A percentile compares a stretch with the other conserved stretches of the same genome.
Evolutionary conservation across 1,284 basidiomycete genomes (phyloP).

Genomic region (Cerrena zonata): DNA sequence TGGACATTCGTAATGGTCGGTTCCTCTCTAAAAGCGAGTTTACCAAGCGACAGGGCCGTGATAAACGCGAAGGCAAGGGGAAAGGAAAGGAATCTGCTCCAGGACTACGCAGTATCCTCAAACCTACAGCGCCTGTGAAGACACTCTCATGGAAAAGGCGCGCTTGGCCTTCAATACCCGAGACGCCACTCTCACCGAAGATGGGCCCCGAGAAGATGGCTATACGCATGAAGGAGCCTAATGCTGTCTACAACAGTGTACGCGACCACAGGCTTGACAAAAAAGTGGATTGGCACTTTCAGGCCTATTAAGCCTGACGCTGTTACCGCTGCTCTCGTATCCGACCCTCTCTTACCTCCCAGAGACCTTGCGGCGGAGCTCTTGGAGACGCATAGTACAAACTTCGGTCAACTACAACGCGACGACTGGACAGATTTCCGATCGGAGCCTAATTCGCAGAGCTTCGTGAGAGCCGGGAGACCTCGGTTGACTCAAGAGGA

Average conservation of each 20-base stretch:
- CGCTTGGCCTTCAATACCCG: slow-evolving; percentile 5
- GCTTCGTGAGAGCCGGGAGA: too few species aligned
- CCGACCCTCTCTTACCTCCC: too few species aligned
- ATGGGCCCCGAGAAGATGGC: neutral
- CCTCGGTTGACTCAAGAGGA: too few species aligned
- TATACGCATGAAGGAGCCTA: neutral
- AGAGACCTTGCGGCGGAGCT: too few species aligned
- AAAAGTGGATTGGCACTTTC: too few species aligned
- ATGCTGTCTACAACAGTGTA: neutral
- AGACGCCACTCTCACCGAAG: neutral
- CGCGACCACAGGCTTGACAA: neutral
- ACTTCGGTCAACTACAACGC: too few species aligned
- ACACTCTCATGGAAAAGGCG: slow-evolving; percentile 12
- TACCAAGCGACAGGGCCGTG: neutral
- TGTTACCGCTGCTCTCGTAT: neutral
- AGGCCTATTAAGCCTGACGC: too few species aligned
- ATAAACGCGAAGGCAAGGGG: neutral
- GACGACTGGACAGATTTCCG: too few species aligned
- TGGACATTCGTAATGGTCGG: neutral
- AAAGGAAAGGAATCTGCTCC: too few species aligned
- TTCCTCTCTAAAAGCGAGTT: neutral
- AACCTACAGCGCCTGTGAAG: slow-evolving; percentile 11
- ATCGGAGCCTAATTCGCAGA: too few species aligned
- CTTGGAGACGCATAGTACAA: too few species aligned
- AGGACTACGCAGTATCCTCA: slow-evolving; percentile 13